These are phyloP conservation scores for Pholiota adiposa DNA, from an alignment of 1,284 basidiomycete species.

Conservation along the genomic window DNA sequence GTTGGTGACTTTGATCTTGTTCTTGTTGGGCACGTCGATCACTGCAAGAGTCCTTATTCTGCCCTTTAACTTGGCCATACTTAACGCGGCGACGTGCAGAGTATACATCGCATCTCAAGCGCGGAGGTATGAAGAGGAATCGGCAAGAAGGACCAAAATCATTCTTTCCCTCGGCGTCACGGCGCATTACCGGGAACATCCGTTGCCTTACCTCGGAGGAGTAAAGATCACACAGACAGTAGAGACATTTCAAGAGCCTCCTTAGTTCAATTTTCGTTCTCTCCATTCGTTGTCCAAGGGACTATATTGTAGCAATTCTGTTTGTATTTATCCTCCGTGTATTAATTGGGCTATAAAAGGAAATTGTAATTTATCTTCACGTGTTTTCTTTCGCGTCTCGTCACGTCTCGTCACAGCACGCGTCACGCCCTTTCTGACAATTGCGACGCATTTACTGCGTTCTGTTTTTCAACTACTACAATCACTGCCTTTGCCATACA, in stretches of 20 bases:
- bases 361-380: conserved; percentile 4
- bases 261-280: neutral
- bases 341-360: conserved; percentile 1
- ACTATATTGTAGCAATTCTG: neutral
- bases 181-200: neutral
- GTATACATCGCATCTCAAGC: conserved; percentile 3
- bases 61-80: conserved; percentile 1
- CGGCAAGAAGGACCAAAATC: conserved; percentile 1
- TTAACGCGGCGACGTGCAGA: conserved; percentile 14
- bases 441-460: neutral
- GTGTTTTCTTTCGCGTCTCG: conserved; percentile 1
- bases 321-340: neutral
- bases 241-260: neutral
- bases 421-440: neutral
- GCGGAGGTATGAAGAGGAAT: neutral
- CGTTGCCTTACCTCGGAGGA: neutral
- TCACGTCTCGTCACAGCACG: conserved; percentile 3
- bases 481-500: neutral
- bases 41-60: conserved; percentile 5
- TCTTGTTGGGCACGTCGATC: conserved; percentile 6
- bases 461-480: neutral
- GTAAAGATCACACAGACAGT: conserved; percentile 6
- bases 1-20: conserved; percentile 16
- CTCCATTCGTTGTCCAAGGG: neutral
- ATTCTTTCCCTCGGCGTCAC: neutral